Conservation (phyloP, 164 flowering plant genomes). For the Dillenia turbinata region DNA sequence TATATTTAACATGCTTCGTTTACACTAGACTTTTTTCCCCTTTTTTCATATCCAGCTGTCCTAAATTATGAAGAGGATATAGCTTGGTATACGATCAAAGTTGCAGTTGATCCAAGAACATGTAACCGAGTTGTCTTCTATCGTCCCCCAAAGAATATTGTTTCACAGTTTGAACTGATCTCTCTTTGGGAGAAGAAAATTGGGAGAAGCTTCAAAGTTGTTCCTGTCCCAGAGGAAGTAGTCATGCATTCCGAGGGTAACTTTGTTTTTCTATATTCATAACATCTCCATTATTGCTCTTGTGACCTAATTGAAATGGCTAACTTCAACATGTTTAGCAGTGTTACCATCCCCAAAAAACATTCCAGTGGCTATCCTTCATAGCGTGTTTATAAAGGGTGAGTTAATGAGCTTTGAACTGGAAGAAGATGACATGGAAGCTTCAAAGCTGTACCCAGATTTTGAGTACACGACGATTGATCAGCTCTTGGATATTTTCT, state of each 20-base stretch:
- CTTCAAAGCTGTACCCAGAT: not conserved
- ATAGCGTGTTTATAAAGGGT: not conserved
- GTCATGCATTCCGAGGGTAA: not conserved
- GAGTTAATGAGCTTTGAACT: not conserved
- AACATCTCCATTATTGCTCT: not conserved
- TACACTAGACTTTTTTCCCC: conserved; percentile 3
- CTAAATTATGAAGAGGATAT: conserved; percentile 38
- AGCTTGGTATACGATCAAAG: conserved; percentile 30
- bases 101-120: conserved; percentile 27
- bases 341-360: not conserved
- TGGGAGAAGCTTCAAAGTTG: conserved; percentile 18
- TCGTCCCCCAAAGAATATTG: conserved; percentile 27
- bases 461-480: not conserved
- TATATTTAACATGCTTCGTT: too few species aligned
- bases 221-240: conserved; percentile 9
- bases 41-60: conserved; percentile 18
- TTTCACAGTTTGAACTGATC: conserved; percentile 29
- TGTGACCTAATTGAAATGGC: not conserved
- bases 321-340: not conserved
- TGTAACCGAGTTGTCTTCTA: conserved; percentile 25
- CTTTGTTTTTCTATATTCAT: too few species aligned
- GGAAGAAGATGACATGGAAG: not conserved
- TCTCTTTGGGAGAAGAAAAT: conserved; percentile 40
- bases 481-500: not conserved
- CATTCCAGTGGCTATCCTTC: not conserved